These are phyloP conservation scores for Azolla pinnata DNA, from an alignment of 75 land plant species.

Conservation along the genomic window DNA sequence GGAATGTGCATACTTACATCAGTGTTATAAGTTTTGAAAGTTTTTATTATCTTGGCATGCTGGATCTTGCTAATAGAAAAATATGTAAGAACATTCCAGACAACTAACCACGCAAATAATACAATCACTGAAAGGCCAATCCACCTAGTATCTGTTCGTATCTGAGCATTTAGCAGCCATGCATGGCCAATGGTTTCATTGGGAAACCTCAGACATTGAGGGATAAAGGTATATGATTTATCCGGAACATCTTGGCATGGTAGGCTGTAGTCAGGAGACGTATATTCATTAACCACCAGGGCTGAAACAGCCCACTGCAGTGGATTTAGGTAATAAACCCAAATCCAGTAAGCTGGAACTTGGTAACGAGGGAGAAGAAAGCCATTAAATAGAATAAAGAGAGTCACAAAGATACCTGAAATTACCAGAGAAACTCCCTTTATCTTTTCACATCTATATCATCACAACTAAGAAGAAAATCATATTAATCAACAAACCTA, in stretches of 20 bases:
- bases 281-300: slow-evolving; percentile 21
- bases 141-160: slow-evolving; percentile 15
- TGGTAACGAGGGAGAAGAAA: slow-evolving; percentile 21
- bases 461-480: neutral
- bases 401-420: slow-evolving; percentile 20
- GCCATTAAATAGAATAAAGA: slow-evolving; percentile 27
- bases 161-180: slow-evolving; percentile 13
- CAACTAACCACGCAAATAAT: slow-evolving; percentile 15
- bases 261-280: slow-evolving; percentile 16
- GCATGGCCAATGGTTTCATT: slow-evolving; percentile 27
- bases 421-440: neutral
- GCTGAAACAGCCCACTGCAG: slow-evolving; percentile 25
- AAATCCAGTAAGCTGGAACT: slow-evolving; percentile 25
- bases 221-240: neutral
- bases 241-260: slow-evolving; percentile 16
- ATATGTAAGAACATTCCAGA: slow-evolving; percentile 19
- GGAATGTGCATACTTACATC: too few relatives aligned
- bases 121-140: slow-evolving; percentile 17
- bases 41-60: neutral
- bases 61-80: slow-evolving; percentile 13
- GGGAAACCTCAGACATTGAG: slow-evolving; percentile 20
- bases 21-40: neutral
- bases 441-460: too few relatives aligned
- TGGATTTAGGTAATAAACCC: slow-evolving; percentile 24
- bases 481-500: slow-evolving; percentile 8